Evolutionary conservation across 495 filamentous ascomycete genomes (phyloP), one percentile per base, ranked within the genome.

Genomic region (Penicillium dipodomyicola): DNA sequence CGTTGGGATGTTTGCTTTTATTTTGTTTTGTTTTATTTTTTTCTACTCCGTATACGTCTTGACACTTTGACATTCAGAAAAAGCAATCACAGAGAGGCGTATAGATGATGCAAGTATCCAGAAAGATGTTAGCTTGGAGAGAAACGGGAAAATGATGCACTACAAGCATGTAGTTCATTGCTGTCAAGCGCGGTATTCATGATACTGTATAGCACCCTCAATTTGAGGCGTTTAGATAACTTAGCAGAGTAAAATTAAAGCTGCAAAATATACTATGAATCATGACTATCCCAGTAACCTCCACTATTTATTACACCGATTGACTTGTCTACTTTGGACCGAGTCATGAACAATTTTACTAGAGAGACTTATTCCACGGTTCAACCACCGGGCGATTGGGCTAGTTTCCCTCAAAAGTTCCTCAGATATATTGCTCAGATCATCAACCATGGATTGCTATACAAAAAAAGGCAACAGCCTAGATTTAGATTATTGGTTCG

Each of bases 191-290:
- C 15, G 15, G 3, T 25, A 40, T 23, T 25, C 9, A 15, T 17
- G 11, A 40, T 52, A 41, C 20, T 49, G 10, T 46, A 47, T 47
- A 6, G 7, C 15, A 25, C 5, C 33, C 33, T 37, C 33, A 42
- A 20, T 6, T 23, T 11, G 35, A 27, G n/a, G 33, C 29, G 2
- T 29, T 25, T 20, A 42, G 32, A 45, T 49, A 32, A 45, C 35
- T 1, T 37, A 27, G 15, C 14, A 39, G 32, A 17, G 56, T 25
- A 20, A 27, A 25, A 9, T 50, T 49, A 49, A 54, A 35, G 32
- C 49, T 58, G 58, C 58, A 64, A 57, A 40, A 49, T 49, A 58
- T 64, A 29, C 46, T 54, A 58, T 58, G 6, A 5, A 27, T n/a
- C 27, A 22, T 43, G n/a, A 43, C 35, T 42, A 32, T 33, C 43